Conservation (phyloP, 768 basidiomycete genomes). For the Tephrocybe sp. region DNA sequence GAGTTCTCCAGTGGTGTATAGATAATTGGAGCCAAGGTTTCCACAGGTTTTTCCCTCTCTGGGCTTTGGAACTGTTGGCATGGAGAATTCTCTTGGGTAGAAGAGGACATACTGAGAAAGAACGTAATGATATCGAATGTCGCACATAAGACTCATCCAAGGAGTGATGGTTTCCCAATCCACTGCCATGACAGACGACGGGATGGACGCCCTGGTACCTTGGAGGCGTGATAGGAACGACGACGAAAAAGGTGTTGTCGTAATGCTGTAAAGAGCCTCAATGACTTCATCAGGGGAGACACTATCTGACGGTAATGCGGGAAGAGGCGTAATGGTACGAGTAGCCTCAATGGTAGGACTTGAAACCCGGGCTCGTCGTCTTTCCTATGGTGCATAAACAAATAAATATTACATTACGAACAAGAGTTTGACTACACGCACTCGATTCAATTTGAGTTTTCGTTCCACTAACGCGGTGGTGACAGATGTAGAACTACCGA, state of each 20-base stretch:
- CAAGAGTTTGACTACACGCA: constrained; percentile 19
- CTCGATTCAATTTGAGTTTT: constrained; percentile 45
- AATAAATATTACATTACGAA: background rate
- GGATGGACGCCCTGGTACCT: constrained; percentile 33
- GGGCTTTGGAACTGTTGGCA: constrained; percentile 38
- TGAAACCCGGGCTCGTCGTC: constrained; percentile 20
- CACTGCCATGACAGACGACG: constrained; percentile 45
- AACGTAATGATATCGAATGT: constrained; percentile 63
- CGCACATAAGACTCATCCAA: constrained; percentile 75
- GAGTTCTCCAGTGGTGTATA: constrained; percentile 57
- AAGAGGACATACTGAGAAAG: constrained; percentile 52
- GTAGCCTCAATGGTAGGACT: constrained; percentile 19
- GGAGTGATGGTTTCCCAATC: constrained; percentile 73
- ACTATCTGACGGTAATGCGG: constrained; percentile 21
- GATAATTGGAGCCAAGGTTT: constrained; percentile 50
- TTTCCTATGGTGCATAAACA: constrained; percentile 24
- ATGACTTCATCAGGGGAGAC: constrained; percentile 34
- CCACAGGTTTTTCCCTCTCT: constrained; percentile 41
- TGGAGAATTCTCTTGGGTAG: too few species aligned
- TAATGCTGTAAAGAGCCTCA: constrained; percentile 51
- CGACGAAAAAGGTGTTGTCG: constrained; percentile 58
- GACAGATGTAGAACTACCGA: constrained; percentile 14
- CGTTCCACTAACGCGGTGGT: constrained; percentile 34
- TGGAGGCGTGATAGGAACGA: constrained; percentile 68
- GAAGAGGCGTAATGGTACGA: constrained; percentile 32